phyloP scores from a whole-genome alignment of 106 monocot genomes.

The Apostasia shenzhenica region DNA sequence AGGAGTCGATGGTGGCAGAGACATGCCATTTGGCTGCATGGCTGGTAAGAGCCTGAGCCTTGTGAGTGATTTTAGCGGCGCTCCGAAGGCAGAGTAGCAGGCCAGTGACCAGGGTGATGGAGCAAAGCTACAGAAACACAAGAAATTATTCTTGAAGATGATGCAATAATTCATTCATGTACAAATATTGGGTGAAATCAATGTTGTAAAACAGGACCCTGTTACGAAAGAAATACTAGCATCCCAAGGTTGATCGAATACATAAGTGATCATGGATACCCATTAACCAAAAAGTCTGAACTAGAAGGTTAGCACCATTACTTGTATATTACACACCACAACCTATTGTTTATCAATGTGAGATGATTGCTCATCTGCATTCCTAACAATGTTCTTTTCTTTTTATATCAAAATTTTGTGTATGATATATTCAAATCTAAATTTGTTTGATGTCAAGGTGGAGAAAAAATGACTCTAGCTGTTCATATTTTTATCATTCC shows the following conservation, averaged over 20 bases:
- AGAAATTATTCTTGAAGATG: background rate
- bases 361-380: no score
- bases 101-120: constrained; percentile 43
- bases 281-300: background rate
- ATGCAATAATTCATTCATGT: background rate
- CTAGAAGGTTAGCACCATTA: no score
- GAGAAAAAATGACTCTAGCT: no score
- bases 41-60: constrained; percentile 59
- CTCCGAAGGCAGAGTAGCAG: constrained; percentile 51
- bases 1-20: constrained; percentile 46
- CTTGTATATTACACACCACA: no score
- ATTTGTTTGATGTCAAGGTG: no score
- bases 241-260: background rate
- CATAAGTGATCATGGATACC: background rate
- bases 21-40: constrained; percentile 70
- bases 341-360: no score
- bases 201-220: background rate
- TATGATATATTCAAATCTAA: no score
- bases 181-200: background rate
- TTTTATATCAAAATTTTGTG: no score
- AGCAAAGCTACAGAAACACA: constrained; percentile 36
- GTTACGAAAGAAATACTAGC: background rate
- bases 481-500: no score
- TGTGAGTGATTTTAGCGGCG: constrained; percentile 73
- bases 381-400: no score